Conservation (phyloP, 164 flowering plant species). For the Pachysandra terminalis region DNA sequence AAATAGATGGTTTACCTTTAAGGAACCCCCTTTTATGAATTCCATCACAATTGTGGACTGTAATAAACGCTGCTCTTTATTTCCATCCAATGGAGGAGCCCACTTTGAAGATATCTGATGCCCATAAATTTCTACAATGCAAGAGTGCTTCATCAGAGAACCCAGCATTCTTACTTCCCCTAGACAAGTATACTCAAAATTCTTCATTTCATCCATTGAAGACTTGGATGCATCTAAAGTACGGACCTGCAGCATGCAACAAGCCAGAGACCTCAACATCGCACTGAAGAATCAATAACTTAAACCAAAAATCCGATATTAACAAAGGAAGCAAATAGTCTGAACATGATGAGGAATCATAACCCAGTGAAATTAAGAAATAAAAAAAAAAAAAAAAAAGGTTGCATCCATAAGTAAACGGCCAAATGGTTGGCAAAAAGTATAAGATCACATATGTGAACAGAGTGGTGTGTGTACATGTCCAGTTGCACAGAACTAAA, state of each 20-base stretch:
- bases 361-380: too few species aligned
- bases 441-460: too few species aligned
- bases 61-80: conserved; percentile 39
- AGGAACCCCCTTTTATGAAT: conserved; percentile 73
- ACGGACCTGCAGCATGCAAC: conserved; percentile 58
- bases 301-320: neutral
- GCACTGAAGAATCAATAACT: neutral
- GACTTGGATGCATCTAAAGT: conserved; percentile 41
- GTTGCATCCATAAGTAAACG: too few species aligned
- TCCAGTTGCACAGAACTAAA: too few species aligned
- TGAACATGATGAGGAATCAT: too few species aligned
- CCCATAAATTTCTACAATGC: conserved; percentile 86
- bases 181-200: conserved; percentile 67
- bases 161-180: conserved; percentile 89
- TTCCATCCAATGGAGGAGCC: conserved; percentile 50
- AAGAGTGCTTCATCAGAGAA: conserved; percentile 56
- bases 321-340: neutral
- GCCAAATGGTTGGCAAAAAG: too few species aligned
- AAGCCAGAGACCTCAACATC: neutral
- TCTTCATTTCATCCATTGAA: conserved; percentile 47
- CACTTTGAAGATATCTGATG: conserved; percentile 79
- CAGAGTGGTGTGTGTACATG: too few species aligned
- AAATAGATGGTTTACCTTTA: conserved; percentile 47
- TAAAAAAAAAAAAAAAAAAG: too few species aligned
- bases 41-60: conserved; percentile 78